Evolutionary conservation across 2,329 filamentous ascomycete genomes (phyloP), one percentile per base, ranked within the genome.

Genomic region (Aspergillus piperis): DNA sequence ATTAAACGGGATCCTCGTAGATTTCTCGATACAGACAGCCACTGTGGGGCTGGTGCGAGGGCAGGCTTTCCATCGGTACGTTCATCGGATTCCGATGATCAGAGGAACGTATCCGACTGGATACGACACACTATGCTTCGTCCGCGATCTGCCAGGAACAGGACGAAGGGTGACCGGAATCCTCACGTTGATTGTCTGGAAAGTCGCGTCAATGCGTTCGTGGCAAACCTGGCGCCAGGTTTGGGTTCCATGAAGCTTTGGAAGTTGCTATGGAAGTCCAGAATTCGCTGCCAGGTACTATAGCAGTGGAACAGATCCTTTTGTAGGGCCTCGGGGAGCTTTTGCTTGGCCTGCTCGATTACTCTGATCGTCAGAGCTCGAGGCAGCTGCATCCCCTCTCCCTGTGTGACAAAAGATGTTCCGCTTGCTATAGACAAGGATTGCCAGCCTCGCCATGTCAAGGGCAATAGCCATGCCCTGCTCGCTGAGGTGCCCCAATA

Each of bases 341-440:
- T 19, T 19, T 19, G 17, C 17, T 41, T 55, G 36, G 19, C 53
- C 7, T 13, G 2, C 11, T 44, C 39, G 27, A 47, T 41, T 27
- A 6, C 38, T 21, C 44, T 39, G 17, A 13, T 25, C 21, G 38
- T 17, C 32, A 23, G 13, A 25, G 10, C 11, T 47, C 39, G 38
- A 44, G 17, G 17, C 17, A 19, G 17, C 17, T 19, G 17, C 17
- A 19, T 19, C 17, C 17, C 17, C 50, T 36, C 23, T 21, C 36
- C 36, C 15, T 10, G 51, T 8, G 51, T 32, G 39, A 39, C 53
- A 55, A n/a, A 36, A 1, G 36, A 42, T 3, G 51, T 54, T 32
- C 23, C 53, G 41, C 23, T 48, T 55, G 23, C 53, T 47, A 55
- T 47, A 55, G 21, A 44, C 53, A 11, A 55, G 23, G 2, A 55